Evolutionary conservation across 2,329 filamentous ascomycete genomes (phyloP).

Genomic region (Thermothelomyces thermophilus): DNA sequence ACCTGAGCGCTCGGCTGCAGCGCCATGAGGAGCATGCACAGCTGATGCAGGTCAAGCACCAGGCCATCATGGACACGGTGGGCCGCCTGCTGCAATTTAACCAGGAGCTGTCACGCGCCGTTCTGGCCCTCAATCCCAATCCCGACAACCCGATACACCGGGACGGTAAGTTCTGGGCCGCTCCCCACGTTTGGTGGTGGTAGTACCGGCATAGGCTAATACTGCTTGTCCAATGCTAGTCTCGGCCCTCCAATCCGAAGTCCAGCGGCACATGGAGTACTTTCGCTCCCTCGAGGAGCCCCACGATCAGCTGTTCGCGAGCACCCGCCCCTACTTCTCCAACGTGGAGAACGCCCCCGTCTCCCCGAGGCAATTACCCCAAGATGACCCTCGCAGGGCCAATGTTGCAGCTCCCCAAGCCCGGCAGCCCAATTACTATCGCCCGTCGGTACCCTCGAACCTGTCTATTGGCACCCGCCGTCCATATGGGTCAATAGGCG

Average conservation of each 20-base stretch:
- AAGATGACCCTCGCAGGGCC: constrained; percentile 72
- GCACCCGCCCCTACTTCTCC: constrained; percentile 60
- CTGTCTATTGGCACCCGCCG: constrained; percentile 68
- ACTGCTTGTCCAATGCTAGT: constrained; percentile 35
- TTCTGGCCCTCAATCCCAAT: constrained; percentile 67
- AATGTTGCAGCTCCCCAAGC: constrained; percentile 58
- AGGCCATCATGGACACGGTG: constrained; percentile 74
- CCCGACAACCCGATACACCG: constrained; percentile 71
- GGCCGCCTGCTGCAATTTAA: constrained; percentile 67
- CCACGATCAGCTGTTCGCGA: constrained; percentile 59
- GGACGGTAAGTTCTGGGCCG: constrained; percentile 58
- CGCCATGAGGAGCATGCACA: constrained; percentile 79
- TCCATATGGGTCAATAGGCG: constrained; percentile 80
- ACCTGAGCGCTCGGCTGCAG: constrained; percentile 67
- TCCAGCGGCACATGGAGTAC: constrained; percentile 54
- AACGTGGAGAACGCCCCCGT: constrained; percentile 69
- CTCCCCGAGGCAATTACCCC: constrained; percentile 79
- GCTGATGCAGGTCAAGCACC: constrained; percentile 72
- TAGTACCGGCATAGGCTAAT: constrained; percentile 17
- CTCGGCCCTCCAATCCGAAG: constrained; percentile 49
- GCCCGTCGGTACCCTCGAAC: constrained; percentile 74
- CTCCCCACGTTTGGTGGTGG: not conserved
- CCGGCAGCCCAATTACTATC: constrained; percentile 57
- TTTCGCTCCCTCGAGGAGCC: constrained; percentile 55
- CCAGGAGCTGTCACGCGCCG: constrained; percentile 70